phyloP scores from a whole-genome alignment of 2,329 filamentous ascomycete genomes.

The Harringtonia lauricola region DNA sequence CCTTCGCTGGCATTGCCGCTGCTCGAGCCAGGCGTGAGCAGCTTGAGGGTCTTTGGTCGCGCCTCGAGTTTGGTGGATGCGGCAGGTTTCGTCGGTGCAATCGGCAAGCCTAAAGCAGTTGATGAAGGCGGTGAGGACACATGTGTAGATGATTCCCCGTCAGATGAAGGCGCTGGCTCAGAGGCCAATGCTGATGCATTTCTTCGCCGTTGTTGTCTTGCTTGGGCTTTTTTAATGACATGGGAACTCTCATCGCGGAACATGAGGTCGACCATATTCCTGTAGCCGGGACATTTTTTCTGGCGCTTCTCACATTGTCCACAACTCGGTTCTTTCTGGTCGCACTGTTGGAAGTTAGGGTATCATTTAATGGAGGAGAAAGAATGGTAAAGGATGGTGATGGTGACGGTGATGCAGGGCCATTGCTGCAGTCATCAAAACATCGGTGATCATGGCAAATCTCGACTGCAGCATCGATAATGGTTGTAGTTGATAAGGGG shows the following conservation, averaged over 20 bases:
- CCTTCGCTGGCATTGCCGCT: too few relatives aligned
- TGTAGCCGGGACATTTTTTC: slow-evolving; percentile 41
- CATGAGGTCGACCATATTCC: slow-evolving; percentile 44
- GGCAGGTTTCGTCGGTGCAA: not conserved
- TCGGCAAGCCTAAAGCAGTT: not conserved
- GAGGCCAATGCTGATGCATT: slow-evolving; percentile 9
- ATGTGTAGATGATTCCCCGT: slow-evolving; percentile 6
- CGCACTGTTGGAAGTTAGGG: slow-evolving; percentile 29
- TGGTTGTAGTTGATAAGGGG: not conserved
- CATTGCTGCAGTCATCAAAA: too few relatives aligned
- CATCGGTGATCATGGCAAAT: too few relatives aligned
- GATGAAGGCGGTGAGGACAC: slow-evolving; percentile 5
- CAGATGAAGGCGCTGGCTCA: slow-evolving; percentile 13
- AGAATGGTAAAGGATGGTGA: not conserved
- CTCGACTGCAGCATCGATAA: too few relatives aligned
- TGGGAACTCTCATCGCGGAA: slow-evolving; percentile 46
- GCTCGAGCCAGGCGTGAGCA: slow-evolving; percentile 1
- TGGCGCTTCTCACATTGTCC: slow-evolving; percentile 43
- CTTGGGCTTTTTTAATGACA: slow-evolving; percentile 40
- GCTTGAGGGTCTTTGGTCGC: not conserved
- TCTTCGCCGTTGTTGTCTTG: slow-evolving; percentile 19
- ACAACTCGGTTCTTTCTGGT: slow-evolving; percentile 38
- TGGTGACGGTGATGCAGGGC: too few relatives aligned
- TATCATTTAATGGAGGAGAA: not conserved
- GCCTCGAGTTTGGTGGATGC: not conserved